Evolutionary conservation across 331 rosid genomes (phyloP).

Genomic region (Spiraea crenata): DNA sequence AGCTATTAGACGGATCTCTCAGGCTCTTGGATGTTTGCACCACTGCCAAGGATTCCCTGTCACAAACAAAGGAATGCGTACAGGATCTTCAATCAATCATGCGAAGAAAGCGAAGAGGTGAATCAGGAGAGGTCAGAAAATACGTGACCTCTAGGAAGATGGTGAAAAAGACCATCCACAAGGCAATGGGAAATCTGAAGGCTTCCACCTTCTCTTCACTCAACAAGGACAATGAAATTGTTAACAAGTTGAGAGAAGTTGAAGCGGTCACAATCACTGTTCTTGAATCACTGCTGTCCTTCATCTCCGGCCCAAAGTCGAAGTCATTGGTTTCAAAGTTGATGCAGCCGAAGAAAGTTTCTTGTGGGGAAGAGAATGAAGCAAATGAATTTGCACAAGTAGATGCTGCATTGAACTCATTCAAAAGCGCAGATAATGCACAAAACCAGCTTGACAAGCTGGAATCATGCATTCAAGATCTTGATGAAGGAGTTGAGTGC

Average conservation of each 20-base stretch:
- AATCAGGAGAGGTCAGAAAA: constrained; percentile 12
- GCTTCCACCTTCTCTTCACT: background rate
- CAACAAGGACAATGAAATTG: constrained; percentile 20
- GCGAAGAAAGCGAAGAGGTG: constrained; percentile 35
- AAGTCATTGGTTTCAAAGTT: constrained; percentile 40
- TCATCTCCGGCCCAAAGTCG: no score
- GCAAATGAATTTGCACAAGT: constrained; percentile 15
- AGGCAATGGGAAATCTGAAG: constrained; percentile 25
- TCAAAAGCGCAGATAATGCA: background rate
- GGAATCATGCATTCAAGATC: constrained; percentile 8
- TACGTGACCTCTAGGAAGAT: constrained; percentile 44
- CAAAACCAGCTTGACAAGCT: constrained; percentile 8
- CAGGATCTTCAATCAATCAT: constrained; percentile 40
- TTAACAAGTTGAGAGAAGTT: background rate
- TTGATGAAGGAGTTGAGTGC: constrained; percentile 1
- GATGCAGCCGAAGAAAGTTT: constrained; percentile 27
- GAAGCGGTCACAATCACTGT: no score
- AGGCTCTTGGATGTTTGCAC: constrained; percentile 12
- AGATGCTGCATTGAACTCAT: constrained; percentile 4
- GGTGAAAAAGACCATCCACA: constrained; percentile 38
- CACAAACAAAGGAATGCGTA: constrained; percentile 41
- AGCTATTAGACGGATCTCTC: constrained; percentile 33
- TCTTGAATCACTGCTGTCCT: no score
- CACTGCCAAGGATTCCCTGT: constrained; percentile 32
- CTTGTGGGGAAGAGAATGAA: constrained; percentile 13